A percentile compares a stretch with the other conserved stretches of the same genome.
These are phyloP conservation scores for Ottelia alismoides DNA, from an alignment of 106 monocot genomes.

Conservation along the genomic window DNA sequence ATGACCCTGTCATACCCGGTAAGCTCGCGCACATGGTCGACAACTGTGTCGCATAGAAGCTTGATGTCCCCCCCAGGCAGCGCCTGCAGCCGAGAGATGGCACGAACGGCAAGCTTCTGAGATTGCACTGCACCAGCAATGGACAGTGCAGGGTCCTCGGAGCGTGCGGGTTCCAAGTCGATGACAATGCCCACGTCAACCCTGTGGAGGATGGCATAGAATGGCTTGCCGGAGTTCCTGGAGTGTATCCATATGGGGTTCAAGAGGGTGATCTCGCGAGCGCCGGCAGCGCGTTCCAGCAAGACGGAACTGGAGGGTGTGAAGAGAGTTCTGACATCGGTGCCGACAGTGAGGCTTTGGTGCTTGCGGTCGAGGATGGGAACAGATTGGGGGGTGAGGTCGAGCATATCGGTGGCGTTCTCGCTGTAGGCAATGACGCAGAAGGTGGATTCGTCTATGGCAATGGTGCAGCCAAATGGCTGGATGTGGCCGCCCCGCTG, in stretches of 20 bases:
- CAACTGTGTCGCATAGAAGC: conserved; percentile 68
- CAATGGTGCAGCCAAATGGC: conserved; percentile 83
- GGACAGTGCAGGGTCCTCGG: conserved; percentile 76
- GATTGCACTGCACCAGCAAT: conserved; percentile 89
- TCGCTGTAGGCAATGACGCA: conserved; percentile 61
- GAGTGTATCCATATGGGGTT: conserved; percentile 85
- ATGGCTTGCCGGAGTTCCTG: conserved; percentile 51
- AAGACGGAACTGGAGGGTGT: conserved; percentile 35
- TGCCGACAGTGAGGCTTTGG: conserved; percentile 29
- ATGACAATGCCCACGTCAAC: conserved; percentile 87
- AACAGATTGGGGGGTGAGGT: conserved; percentile 54
- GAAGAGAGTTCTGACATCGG: conserved; percentile 74
- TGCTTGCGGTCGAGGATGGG: conserved; percentile 24
- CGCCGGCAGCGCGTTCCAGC: conserved; percentile 51
- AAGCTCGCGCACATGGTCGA: conserved; percentile 67
- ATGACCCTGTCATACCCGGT: conserved; percentile 88
- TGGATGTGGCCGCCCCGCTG: conserved; percentile 91
- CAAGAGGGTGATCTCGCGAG: conserved; percentile 76
- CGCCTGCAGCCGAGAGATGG: conserved; percentile 76
- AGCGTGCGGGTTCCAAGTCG: conserved; percentile 72
- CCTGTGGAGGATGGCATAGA: conserved; percentile 89
- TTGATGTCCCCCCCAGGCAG: conserved; percentile 82
- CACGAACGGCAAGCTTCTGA: conserved; percentile 84
- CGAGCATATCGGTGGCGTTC: conserved; percentile 73
- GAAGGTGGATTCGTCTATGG: conserved; percentile 54